phyloP scores from a whole-genome alignment of 495 filamentous ascomycete genomes.

The Lasiosphaeria ovina region DNA sequence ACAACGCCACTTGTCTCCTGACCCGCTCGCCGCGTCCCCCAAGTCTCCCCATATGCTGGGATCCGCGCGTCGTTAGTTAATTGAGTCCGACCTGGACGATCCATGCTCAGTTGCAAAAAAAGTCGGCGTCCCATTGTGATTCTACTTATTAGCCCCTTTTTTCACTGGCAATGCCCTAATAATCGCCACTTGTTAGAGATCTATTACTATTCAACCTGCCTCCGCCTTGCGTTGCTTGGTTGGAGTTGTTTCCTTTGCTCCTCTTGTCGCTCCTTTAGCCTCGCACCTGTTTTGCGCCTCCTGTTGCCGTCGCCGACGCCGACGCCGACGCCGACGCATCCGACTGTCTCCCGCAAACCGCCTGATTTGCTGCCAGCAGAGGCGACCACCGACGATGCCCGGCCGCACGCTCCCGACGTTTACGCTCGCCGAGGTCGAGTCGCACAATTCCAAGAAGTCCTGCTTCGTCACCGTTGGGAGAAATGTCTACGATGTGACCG shows the following conservation, averaged over 20 bases:
- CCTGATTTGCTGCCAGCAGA: not conserved
- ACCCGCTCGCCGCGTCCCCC: not conserved
- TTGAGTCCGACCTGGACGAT: not conserved
- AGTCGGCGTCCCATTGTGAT: not conserved
- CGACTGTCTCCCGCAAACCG: not conserved
- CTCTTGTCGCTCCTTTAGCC: not conserved
- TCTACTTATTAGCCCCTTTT: not conserved
- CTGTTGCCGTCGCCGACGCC: not conserved
- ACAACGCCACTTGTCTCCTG: not conserved
- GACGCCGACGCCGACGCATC: not conserved
- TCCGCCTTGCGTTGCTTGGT: not conserved
- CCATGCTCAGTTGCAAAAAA: not conserved
- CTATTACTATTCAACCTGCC: not conserved
- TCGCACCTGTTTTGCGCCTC: not conserved
- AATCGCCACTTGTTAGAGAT: not conserved
- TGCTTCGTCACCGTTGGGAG: slow-evolving; percentile 90
- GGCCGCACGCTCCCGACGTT: slow-evolving; percentile 73
- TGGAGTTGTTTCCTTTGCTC: not conserved
- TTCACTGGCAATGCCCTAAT: slow-evolving; percentile 2
- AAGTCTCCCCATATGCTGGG: too few species aligned
- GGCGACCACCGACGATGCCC: slow-evolving; percentile 32
- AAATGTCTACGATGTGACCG: slow-evolving; percentile 93
- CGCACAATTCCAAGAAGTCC: slow-evolving; percentile 75
- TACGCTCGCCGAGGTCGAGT: slow-evolving; percentile 70
- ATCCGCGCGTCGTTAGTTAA: too few species aligned